A percentile compares a stretch with the other conserved stretches of the same genome.
These are phyloP conservation scores for Phytopythium vexans DNA, from an alignment of 352 stramenopile species.

Conservation along the genomic window DNA sequence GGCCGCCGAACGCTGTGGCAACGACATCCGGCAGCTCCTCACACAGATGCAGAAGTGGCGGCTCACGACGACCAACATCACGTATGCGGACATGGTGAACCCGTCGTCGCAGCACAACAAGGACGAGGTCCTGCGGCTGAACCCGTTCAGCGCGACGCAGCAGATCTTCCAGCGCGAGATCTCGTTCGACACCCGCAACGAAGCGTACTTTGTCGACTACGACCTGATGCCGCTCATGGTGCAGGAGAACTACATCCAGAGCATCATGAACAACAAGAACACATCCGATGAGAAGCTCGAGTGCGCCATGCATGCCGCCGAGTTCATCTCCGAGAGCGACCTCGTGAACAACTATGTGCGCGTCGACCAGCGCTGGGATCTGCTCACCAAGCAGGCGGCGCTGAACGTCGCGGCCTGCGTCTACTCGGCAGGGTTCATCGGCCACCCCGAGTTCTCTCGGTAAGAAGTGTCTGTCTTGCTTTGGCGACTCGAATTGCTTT, in stretches of 20 bases:
- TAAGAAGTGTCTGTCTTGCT: constrained; percentile 31
- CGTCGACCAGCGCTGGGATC: constrained; percentile 92
- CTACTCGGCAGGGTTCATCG: constrained; percentile 80
- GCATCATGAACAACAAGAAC: constrained; percentile 72
- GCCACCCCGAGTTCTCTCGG: constrained; percentile 88
- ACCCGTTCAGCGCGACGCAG: constrained; percentile 94
- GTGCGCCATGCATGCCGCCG: constrained; percentile 82
- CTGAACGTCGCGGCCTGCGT: constrained; percentile 89
- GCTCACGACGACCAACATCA: constrained; percentile 75
- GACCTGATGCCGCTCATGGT: constrained; percentile 97
- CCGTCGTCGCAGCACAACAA: constrained; percentile 83
- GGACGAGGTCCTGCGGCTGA: constrained; percentile 92
- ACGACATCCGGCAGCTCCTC: constrained; percentile 97
- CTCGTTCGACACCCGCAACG: constrained; percentile 86
- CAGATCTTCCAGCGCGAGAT: constrained; percentile 88
- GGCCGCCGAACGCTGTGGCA: constrained; percentile 94
- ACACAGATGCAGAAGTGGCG: constrained; percentile 98
- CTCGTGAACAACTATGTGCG: constrained; percentile 76
- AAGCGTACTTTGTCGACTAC: constrained; percentile 99
- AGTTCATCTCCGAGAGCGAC: constrained; percentile 89
- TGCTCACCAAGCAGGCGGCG: constrained; percentile 90
- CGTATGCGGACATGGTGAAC: constrained; percentile 84
- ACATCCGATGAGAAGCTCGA: constrained; percentile 83
- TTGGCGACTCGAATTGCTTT: not conserved
- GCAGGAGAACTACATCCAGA: constrained; percentile 89